phyloP scores from a whole-genome alignment of 371 early-diverging fungal species.

The Nematocida sp. region DNA sequence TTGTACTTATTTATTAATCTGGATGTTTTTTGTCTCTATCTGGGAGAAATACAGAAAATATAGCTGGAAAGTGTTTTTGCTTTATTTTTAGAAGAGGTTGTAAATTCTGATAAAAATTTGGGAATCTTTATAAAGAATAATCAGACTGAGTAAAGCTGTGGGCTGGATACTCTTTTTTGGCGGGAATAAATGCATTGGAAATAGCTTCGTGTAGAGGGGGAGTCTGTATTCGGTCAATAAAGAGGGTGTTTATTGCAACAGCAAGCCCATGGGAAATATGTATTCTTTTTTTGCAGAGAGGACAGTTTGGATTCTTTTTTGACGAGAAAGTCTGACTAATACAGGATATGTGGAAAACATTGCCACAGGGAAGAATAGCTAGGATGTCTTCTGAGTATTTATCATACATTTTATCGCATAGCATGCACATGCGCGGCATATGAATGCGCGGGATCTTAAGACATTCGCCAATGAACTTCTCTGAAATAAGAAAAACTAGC shows the following conservation, averaged over 20 bases:
- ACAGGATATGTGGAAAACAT: constrained; percentile 19
- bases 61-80: no score
- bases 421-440: background rate
- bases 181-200: no score
- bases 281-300: constrained; percentile 33
- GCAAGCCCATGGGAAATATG: constrained; percentile 19
- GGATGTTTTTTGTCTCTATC: no score
- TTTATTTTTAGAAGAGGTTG: no score
- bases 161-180: no score
- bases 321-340: background rate
- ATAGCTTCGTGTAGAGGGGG: no score
- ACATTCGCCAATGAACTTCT: constrained; percentile 20
- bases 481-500: constrained; percentile 26
- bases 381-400: background rate
- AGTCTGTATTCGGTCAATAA: background rate
- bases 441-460: background rate
- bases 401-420: background rate
- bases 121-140: no score
- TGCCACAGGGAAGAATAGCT: constrained; percentile 26
- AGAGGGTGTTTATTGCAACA: constrained; percentile 26
- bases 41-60: no score
- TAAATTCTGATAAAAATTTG: no score
- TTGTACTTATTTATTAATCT: no score
- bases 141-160: no score
- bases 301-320: constrained; percentile 38